These are phyloP conservation scores for Xerophyta viscosa DNA, from an alignment of 106 monocot genomes.

Conservation along the genomic window DNA sequence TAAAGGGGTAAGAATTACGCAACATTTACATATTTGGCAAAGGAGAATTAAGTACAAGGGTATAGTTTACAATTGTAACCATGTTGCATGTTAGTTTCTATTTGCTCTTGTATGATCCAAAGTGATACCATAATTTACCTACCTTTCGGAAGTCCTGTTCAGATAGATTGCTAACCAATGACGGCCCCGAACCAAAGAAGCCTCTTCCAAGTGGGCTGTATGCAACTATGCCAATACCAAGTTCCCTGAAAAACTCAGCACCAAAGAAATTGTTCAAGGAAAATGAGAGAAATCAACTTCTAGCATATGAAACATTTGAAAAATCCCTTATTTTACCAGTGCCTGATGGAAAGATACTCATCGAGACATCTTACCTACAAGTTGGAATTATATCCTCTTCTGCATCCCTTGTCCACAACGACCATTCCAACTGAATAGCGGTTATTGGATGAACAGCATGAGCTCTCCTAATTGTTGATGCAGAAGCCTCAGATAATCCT, in stretches of 20 bases:
- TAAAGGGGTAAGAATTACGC: too few relatives aligned
- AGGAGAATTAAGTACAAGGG: too few relatives aligned
- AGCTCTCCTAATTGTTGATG: conserved; percentile 46
- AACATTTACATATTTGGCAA: too few relatives aligned
- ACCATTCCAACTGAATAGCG: conserved; percentile 60
- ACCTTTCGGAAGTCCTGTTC: conserved; percentile 56
- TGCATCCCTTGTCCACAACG: conserved; percentile 62
- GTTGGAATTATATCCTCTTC: conserved; percentile 68
- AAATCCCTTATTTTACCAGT: too few relatives aligned
- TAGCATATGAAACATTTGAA: too few relatives aligned
- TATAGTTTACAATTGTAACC: background rate
- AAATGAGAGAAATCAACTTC: background rate
- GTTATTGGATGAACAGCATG: conserved; percentile 50
- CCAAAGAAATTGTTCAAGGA: background rate
- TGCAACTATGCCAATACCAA: conserved; percentile 85
- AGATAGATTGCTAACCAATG: conserved; percentile 23
- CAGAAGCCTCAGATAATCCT: conserved; percentile 44
- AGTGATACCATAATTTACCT: background rate
- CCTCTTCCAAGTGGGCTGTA: conserved; percentile 84
- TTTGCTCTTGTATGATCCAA: background rate
- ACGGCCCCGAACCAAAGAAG: conserved; percentile 50
- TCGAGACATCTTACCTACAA: conserved; percentile 41
- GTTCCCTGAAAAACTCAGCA: conserved; percentile 46
- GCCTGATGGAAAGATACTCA: background rate
- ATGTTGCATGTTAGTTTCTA: too few relatives aligned